A percentile compares a stretch with the other conserved stretches of the same genome.
These are phyloP conservation scores for Udeniomyces megalosporus DNA, from an alignment of 768 basidiomycete genomes.

Conservation along the genomic window DNA sequence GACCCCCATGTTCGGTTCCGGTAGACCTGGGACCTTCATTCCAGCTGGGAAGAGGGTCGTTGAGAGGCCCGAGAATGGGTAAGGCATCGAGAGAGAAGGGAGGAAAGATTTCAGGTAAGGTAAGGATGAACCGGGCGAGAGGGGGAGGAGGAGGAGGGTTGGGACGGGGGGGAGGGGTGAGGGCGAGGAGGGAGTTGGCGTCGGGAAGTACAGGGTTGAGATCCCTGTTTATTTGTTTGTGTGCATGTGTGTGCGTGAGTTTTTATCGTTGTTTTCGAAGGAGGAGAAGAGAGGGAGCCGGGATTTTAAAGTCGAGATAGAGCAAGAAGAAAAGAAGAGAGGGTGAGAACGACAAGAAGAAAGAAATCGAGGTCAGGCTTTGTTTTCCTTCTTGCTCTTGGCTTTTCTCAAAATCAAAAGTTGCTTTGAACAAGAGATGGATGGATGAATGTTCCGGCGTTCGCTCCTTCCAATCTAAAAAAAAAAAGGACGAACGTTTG, in stretches of 20 bases:
- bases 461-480: too few species aligned
- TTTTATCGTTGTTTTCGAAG: too few species aligned
- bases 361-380: neutral
- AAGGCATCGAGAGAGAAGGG: slow-evolving; percentile 2
- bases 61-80: neutral
- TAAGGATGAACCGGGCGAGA: slow-evolving; percentile 13
- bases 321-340: neutral
- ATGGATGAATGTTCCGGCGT: too few species aligned
- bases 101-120: slow-evolving; percentile 13
- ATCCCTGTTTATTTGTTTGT: too few species aligned
- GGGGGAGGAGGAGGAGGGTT: slow-evolving; percentile 11
- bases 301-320: neutral
- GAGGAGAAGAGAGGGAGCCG: slow-evolving; percentile 1
- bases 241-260: too few species aligned
- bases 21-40: neutral
- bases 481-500: neutral
- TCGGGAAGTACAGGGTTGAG: too few species aligned
- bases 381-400: too few species aligned
- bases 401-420: too few species aligned
- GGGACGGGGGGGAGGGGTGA: slow-evolving; percentile 3
- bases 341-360: neutral
- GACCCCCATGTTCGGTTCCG: slow-evolving; percentile 7
- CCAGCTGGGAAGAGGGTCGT: neutral
- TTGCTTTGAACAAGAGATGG: too few species aligned
- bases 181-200: neutral